Conservation (phyloP, 1,284 basidiomycete genomes). For the Ganoderma multipileum region DNA sequence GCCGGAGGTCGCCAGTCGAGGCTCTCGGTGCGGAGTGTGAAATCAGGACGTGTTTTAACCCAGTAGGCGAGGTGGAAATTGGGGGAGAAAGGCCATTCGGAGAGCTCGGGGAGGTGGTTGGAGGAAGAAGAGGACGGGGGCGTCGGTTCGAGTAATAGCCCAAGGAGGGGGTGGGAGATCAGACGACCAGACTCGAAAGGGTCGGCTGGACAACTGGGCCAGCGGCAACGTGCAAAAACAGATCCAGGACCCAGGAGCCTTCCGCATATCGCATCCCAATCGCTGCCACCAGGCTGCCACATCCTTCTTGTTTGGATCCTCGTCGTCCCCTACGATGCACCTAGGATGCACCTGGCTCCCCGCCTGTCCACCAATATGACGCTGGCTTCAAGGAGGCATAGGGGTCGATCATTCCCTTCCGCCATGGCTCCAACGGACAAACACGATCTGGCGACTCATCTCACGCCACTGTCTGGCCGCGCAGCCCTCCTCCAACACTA, state of each 20-base stretch:
- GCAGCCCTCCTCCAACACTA: background rate
- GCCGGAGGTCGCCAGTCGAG: background rate
- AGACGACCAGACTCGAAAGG: background rate
- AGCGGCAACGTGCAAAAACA: background rate
- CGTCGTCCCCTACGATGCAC: background rate
- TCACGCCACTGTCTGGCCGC: background rate
- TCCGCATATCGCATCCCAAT: background rate
- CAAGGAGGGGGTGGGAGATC: background rate
- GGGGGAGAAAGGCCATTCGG: background rate
- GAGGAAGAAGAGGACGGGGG: background rate
- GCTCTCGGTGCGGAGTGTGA: background rate
- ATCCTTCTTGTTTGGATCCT: background rate
- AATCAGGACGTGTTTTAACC: background rate
- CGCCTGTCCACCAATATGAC: background rate
- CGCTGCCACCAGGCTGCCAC: background rate
- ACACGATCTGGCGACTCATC: background rate
- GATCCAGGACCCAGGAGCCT: background rate
- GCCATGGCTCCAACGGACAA: background rate
- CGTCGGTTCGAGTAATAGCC: background rate
- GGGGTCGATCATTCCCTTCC: background rate
- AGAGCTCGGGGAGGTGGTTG: background rate
- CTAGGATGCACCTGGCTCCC: background rate
- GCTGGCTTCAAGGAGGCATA: background rate
- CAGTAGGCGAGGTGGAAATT: background rate
- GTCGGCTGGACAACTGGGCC: background rate